Evolutionary conservation across 2,329 filamentous ascomycete genomes (phyloP), one percentile per base, ranked within the genome.

Genomic region (Chaetomium globosum): DNA sequence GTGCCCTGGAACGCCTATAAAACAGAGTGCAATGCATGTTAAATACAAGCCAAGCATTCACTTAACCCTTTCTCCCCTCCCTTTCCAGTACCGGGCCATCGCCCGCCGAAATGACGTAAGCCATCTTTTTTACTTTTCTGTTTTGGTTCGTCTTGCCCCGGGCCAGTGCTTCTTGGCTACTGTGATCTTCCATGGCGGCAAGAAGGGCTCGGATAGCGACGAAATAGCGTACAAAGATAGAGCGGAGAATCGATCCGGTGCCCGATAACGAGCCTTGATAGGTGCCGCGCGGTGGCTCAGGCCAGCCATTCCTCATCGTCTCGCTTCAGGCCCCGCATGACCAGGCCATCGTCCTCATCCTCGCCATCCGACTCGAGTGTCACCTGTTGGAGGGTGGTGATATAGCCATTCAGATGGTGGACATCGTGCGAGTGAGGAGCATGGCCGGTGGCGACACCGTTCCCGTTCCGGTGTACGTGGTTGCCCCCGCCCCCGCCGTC

Each of bases 221-320:
- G 53, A 23, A 36, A 19, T n/a, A 10, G 39, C 39, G 16, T 43
- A 16, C 16, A n/a, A 43, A 43, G 39, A n/a, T 19, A n/a, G 9
- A 53, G 30, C 52, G 16, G 51, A 30, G 51, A 53, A 53, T 53
- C 16, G 51, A 53, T 16, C 26, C 46, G n/a, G n/a, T 23, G 6
- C n/a, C 39, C 16, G 39, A 43, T 43, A n/a, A 39, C 36, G 33
- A 36, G 13, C 12, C 36, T 19, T 13, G 36, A 39, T 39, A 12
- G 36, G 36, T 36, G 5, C 19, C 26, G 31, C 2, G 9, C 33
- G n/a, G 26, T 43, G 3, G 21, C 48, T 59, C 64, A 86, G 63
- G 84, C 85, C 68, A 87, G 78, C 85, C 85, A 87, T 68, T 84
- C 81, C 73, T 87, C 84, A 69, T 87, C 85, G 61, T 84, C 81